A percentile compares a stretch with the other conserved stretches of the same genome.
phyloP scores from a whole-genome alignment of 495 filamentous ascomycete genomes.

The Tuber magnatum region DNA sequence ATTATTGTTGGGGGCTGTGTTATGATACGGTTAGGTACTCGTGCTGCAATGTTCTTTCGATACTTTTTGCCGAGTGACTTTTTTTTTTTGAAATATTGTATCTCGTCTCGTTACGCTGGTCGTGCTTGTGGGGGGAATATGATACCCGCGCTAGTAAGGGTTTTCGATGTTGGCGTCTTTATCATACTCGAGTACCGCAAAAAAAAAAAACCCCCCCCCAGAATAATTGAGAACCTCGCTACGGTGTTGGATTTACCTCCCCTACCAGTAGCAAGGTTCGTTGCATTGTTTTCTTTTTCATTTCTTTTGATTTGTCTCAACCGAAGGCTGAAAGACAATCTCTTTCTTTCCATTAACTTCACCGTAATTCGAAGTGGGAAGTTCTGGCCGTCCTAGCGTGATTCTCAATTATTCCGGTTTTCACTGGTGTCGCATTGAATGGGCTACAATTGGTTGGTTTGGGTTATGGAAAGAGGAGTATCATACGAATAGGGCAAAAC shows the following conservation, averaged over 20 bases:
- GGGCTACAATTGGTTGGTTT: not conserved
- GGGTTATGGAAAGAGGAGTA: not conserved
- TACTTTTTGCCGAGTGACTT: not conserved
- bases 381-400: not conserved
- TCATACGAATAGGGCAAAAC: not conserved
- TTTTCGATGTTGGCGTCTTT: not conserved
- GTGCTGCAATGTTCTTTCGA: not conserved
- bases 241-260: not conserved
- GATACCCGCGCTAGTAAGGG: not conserved
- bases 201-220: too few species aligned
- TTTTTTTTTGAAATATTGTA: not conserved
- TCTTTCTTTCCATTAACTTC: not conserved
- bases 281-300: not conserved
- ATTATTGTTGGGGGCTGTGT: not conserved
- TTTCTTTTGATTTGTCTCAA: conserved; percentile 1
- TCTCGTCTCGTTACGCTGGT: not conserved
- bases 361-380: not conserved
- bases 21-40: not conserved
- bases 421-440: not conserved
- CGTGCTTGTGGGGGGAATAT: not conserved
- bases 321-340: not conserved
- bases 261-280: not conserved
- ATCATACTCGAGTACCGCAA: too few species aligned
- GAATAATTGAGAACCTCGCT: not conserved
- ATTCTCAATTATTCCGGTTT: not conserved